Conservation (phyloP, 441 rosid species). For the Adansonia rubrostipa region DNA sequence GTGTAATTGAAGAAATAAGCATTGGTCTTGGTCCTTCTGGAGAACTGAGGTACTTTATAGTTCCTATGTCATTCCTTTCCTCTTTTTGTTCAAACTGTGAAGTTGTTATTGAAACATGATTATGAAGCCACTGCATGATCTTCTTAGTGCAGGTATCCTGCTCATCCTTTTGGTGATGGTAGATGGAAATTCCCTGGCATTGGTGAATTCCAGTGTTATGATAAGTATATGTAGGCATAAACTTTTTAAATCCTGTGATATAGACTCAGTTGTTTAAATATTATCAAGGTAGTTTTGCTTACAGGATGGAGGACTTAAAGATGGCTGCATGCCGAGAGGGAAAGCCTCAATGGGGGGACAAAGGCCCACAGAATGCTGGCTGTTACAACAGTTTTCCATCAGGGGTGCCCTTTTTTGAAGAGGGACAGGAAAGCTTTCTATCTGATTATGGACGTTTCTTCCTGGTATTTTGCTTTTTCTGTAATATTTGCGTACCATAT, state of each 20-base stretch:
- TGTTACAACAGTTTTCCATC: constrained; percentile 63
- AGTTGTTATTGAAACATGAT: constrained; percentile 26
- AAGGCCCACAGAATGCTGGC: constrained; percentile 61
- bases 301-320: constrained; percentile 74
- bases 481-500: background rate
- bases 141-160: constrained; percentile 62
- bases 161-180: constrained; percentile 67
- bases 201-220: constrained; percentile 84
- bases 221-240: constrained; percentile 64
- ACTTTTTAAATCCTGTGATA: background rate
- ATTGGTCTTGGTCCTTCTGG: constrained; percentile 73
- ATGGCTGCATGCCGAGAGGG: constrained; percentile 69
- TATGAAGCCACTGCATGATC: constrained; percentile 26
- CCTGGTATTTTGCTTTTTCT: constrained; percentile 47
- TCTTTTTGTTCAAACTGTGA: constrained; percentile 23
- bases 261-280: constrained; percentile 23
- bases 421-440: constrained; percentile 63
- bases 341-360: constrained; percentile 65
- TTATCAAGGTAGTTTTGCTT: constrained; percentile 35
- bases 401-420: constrained; percentile 63
- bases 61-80: background rate
- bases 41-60: constrained; percentile 58
- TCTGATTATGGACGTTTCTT: constrained; percentile 72
- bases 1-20: constrained; percentile 67
- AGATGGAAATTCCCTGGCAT: constrained; percentile 83